Conservation (phyloP, 768 basidiomycete genomes). For the Termitomyces bulborhizus region DNA sequence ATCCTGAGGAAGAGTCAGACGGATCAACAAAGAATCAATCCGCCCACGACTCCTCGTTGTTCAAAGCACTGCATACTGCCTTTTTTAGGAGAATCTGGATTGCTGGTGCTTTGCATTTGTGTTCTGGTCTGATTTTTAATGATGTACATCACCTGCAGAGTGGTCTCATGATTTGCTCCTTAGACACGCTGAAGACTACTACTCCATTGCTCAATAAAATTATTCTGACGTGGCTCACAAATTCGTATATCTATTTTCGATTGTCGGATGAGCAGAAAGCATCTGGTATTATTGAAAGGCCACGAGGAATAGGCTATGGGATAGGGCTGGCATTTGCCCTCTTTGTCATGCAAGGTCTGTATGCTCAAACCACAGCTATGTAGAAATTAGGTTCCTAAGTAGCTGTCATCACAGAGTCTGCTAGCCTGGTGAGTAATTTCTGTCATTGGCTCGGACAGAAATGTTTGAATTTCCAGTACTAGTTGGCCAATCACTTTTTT, state of each 20-base stretch:
- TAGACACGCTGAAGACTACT: conserved; percentile 44
- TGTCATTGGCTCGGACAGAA: not conserved
- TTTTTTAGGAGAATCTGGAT: conserved; percentile 43
- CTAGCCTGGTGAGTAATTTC: conserved; percentile 30
- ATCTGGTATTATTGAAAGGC: conserved; percentile 25
- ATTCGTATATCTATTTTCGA: conserved; percentile 37
- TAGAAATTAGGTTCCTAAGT: not conserved
- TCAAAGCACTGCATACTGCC: conserved; percentile 39
- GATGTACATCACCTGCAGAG: not conserved
- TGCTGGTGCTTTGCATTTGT: conserved; percentile 41
- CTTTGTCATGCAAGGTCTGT: conserved; percentile 54
- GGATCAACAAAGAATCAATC: not conserved
- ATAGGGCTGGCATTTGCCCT: conserved; percentile 54
- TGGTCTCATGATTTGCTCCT: not conserved
- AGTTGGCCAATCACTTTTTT: conserved; percentile 42
- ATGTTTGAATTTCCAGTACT: not conserved
- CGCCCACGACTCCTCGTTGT: conserved; percentile 41
- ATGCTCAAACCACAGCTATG: not conserved
- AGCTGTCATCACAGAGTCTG: conserved; percentile 22
- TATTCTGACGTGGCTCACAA: conserved; percentile 51
- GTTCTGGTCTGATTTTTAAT: conserved; percentile 25
- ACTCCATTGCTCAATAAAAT: conserved; percentile 55
- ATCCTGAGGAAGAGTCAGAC: not conserved
- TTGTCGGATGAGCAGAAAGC: conserved; percentile 30
- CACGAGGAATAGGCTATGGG: conserved; percentile 52